phyloP scores from a whole-genome alignment of 495 filamentous ascomycete species.

The Lasiosphaeria miniovina region DNA sequence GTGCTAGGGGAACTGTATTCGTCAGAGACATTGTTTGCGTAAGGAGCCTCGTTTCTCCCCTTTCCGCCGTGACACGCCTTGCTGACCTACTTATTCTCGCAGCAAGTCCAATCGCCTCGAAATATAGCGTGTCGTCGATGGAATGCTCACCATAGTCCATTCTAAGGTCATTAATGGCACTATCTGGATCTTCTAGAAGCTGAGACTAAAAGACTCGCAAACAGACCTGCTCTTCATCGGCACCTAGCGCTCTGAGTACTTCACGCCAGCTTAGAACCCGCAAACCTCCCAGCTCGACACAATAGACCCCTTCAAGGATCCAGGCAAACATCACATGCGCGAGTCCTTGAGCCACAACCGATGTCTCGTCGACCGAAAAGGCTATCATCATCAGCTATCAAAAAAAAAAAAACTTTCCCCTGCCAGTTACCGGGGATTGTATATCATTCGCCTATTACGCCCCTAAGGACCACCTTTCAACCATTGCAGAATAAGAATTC shows the following conservation, averaged over 20 bases:
- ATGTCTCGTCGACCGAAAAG: slow-evolving; percentile 82
- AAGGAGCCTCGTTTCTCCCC: slow-evolving; percentile 35
- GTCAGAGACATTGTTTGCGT: slow-evolving; percentile 91
- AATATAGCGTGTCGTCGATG: slow-evolving; percentile 57
- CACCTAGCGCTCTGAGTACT: slow-evolving; percentile 85
- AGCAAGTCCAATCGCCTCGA: slow-evolving; percentile 94
- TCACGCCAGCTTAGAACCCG: slow-evolving; percentile 80
- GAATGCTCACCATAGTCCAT: slow-evolving; percentile 46
- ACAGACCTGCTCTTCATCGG: slow-evolving; percentile 92
- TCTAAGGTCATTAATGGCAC: slow-evolving; percentile 74
- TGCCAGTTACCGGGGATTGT: too few species aligned
- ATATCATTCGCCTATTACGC: too few species aligned
- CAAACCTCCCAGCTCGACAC: slow-evolving; percentile 61
- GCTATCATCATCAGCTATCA: too few species aligned
- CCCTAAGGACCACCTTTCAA: too few species aligned
- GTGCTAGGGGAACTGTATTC: neutral
- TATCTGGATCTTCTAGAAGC: slow-evolving; percentile 78
- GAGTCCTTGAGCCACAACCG: slow-evolving; percentile 72
- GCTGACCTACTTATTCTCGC: slow-evolving; percentile 9
- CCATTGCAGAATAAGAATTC: too few species aligned
- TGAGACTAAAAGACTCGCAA: slow-evolving; percentile 66
- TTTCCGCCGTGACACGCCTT: neutral
- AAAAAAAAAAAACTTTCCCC: too few species aligned
- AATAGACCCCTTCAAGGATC: slow-evolving; percentile 61
- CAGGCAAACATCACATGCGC: slow-evolving; percentile 74